A percentile compares a stretch with the other conserved stretches of the same genome.
Evolutionary conservation across 1,139 yeast species (phyloP).

Genomic region (Pichia sp.): DNA sequence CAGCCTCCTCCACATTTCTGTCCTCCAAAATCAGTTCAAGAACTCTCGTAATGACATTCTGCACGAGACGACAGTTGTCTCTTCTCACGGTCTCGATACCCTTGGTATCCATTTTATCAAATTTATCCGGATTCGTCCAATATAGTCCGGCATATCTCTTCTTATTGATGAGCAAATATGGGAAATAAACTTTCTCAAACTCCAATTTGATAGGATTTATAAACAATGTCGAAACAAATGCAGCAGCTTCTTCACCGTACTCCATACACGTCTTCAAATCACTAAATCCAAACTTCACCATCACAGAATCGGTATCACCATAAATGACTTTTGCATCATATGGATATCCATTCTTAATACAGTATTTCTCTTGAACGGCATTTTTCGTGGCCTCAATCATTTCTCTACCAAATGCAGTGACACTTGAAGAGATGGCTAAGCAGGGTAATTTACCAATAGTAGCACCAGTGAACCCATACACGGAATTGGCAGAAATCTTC

Average conservation of each 20-base stretch:
- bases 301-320: constrained; percentile 99
- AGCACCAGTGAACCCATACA: constrained; percentile 98
- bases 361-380: constrained; percentile 75
- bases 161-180: constrained; percentile 87
- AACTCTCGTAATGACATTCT: constrained; percentile 88
- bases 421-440: constrained; percentile 91
- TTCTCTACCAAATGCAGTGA: constrained; percentile 91
- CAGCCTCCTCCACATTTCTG: constrained; percentile 84
- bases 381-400: constrained; percentile 92
- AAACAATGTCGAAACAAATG: constrained; percentile 70
- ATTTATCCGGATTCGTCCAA: constrained; percentile 88
- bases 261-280: constrained; percentile 83
- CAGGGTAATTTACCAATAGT: constrained; percentile 96
- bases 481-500: constrained; percentile 96
- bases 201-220: constrained; percentile 86
- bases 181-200: constrained; percentile 94
- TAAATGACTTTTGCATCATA: constrained; percentile 88
- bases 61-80: constrained; percentile 93
- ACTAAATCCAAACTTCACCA: constrained; percentile 93
- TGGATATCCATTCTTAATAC: constrained; percentile 70
- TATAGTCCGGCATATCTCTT: constrained; percentile 95
- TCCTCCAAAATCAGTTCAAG: constrained; percentile 80
- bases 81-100: constrained; percentile 98
- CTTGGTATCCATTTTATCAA: constrained; percentile 96
- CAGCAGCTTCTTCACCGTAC: constrained; percentile 93